phyloP scores from a whole-genome alignment of 805 yeast genomes.

The Teunomyces stri region DNA sequence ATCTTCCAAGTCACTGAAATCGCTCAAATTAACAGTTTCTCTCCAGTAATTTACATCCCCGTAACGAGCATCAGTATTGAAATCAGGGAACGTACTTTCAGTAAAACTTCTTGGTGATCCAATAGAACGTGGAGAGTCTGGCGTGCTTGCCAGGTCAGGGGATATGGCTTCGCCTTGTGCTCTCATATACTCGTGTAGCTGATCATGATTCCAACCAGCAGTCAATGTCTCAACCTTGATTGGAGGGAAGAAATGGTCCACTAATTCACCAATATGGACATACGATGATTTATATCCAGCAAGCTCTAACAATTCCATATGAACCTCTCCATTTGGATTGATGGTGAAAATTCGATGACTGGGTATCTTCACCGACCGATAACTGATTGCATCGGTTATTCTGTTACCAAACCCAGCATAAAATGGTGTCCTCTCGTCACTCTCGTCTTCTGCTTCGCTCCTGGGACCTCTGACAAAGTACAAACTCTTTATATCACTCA shows the following conservation, averaged over 20 bases:
- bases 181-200: slow-evolving; percentile 32
- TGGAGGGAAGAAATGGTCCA: slow-evolving; percentile 97
- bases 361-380: slow-evolving; percentile 90
- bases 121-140: background rate
- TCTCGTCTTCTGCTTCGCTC: slow-evolving; percentile 9
- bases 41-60: slow-evolving; percentile 94
- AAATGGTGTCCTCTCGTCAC: slow-evolving; percentile 69
- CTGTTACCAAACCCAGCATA: slow-evolving; percentile 97
- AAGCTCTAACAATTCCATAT: slow-evolving; percentile 90
- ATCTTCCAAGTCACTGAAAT: slow-evolving; percentile 40
- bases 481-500: slow-evolving; percentile 76
- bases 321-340: slow-evolving; percentile 95
- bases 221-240: slow-evolving; percentile 31
- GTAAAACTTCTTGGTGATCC: slow-evolving; percentile 17
- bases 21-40: slow-evolving; percentile 69
- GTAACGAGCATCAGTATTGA: slow-evolving; percentile 55
- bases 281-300: slow-evolving; percentile 91
- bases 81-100: slow-evolving; percentile 18
- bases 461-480: slow-evolving; percentile 38
- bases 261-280: slow-evolving; percentile 85
- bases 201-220: slow-evolving; percentile 34
- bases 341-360: slow-evolving; percentile 93
- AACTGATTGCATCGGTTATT: slow-evolving; percentile 94
- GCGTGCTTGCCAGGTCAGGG: background rate
- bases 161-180: slow-evolving; percentile 12